Evolutionary conservation across 129 eudicot species (phyloP).

Genomic region (Saussurea involucrata): DNA sequence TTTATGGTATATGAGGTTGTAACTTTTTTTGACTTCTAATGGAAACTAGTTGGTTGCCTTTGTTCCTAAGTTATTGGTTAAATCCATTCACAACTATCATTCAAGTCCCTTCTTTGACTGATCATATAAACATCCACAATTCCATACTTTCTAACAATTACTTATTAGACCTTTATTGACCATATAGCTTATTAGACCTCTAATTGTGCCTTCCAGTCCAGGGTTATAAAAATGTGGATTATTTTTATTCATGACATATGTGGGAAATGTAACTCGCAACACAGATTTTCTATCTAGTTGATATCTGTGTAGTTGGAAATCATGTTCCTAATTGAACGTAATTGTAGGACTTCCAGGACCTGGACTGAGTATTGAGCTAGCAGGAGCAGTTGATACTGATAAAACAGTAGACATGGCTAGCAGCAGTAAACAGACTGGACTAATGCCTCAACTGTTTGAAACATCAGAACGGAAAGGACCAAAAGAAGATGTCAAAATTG

Average conservation of each 20-base stretch:
- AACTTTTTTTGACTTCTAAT: neutral
- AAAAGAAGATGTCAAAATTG: constrained; percentile 34
- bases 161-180: neutral
- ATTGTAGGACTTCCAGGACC: neutral
- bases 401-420: constrained; percentile 13
- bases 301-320: neutral
- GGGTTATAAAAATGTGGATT: neutral
- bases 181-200: neutral
- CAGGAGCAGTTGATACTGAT: constrained; percentile 24
- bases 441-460: constrained; percentile 29
- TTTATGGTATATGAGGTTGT: neutral
- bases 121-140: neutral
- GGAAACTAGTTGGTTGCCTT: neutral
- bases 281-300: neutral
- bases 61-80: neutral
- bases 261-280: neutral
- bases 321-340: neutral
- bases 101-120: neutral
- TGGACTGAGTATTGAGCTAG: constrained; percentile 11
- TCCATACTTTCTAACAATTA: neutral
- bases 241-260: neutral
- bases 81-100: neutral
- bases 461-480: constrained; percentile 26
- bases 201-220: neutral
- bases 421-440: constrained; percentile 17